phyloP scores from a whole-genome alignment of 305 asterid species.

The Coffea humblotiana region DNA sequence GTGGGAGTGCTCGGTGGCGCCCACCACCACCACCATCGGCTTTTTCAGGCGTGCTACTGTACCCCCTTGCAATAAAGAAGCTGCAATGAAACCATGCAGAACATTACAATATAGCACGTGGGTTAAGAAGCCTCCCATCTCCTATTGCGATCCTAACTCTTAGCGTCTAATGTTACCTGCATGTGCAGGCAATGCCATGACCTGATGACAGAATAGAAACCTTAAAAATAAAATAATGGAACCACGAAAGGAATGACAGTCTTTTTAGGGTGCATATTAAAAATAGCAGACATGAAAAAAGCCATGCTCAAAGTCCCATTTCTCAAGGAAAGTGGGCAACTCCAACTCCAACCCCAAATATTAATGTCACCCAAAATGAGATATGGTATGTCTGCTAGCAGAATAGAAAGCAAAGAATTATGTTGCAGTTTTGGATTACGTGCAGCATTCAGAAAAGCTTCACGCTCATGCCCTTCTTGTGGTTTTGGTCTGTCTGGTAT shows the following conservation, averaged over 20 bases:
- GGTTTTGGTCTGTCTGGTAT: not conserved
- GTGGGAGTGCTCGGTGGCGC: constrained; percentile 46
- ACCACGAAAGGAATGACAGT: constrained; percentile 25
- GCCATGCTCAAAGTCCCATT: not conserved
- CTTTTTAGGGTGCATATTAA: not conserved
- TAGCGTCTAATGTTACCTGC: not conserved
- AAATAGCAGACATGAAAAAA: not conserved
- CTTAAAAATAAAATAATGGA: not conserved
- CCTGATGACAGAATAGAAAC: too few relatives aligned
- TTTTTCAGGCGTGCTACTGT: constrained; percentile 79
- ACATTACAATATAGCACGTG: not conserved
- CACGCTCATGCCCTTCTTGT: too few relatives aligned
- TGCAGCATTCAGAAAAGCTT: not conserved
- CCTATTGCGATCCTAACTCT: not conserved
- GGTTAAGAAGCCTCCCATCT: not conserved
- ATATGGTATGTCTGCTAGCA: not conserved
- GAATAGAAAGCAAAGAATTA: not conserved
- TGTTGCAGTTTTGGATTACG: not conserved
- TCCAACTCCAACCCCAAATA: not conserved
- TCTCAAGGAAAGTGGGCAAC: not conserved
- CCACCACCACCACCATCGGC: constrained; percentile 39
- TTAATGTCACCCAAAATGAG: not conserved
- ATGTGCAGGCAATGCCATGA: constrained; percentile 18
- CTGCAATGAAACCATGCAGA: constrained; percentile 37
- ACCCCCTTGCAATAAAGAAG: constrained; percentile 42